A percentile compares a stretch with the other conserved stretches of the same genome.
phyloP scores from a whole-genome alignment of 257 asterid species.

The Catharanthus roseus region DNA sequence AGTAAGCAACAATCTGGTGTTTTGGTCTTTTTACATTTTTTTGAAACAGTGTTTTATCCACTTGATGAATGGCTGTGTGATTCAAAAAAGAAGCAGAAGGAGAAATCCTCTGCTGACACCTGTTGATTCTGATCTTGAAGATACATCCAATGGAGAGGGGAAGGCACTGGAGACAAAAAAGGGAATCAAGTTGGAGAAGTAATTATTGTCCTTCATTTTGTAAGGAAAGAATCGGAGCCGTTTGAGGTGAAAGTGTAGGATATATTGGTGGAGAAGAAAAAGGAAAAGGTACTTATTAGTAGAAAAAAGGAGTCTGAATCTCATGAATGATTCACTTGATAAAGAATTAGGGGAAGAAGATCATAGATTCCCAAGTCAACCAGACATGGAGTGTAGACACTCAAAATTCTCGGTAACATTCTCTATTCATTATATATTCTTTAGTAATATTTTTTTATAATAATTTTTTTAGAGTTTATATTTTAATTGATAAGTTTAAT shows the following conservation, averaged over 20 bases:
- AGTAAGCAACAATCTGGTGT: background rate
- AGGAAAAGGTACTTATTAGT: too few relatives aligned
- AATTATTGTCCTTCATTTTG: constrained; percentile 1
- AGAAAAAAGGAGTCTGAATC: background rate
- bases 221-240: background rate
- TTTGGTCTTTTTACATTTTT: background rate
- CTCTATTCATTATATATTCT: too few relatives aligned
- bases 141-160: background rate
- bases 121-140: background rate
- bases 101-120: background rate
- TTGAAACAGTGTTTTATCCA: background rate
- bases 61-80: background rate
- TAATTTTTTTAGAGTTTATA: too few relatives aligned
- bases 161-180: background rate
- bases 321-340: background rate
- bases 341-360: background rate
- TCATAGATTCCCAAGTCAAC: background rate
- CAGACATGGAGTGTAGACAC: too few relatives aligned
- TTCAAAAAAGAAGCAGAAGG: background rate
- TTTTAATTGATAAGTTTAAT: too few relatives aligned
- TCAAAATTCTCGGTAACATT: too few relatives aligned
- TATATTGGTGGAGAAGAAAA: background rate
- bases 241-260: constrained; percentile 1
- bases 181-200: background rate
- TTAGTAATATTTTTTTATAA: too few relatives aligned